Evolutionary conservation across 176 grass and related monocot species (phyloP).

Genomic region (Lolium rigidum): DNA sequence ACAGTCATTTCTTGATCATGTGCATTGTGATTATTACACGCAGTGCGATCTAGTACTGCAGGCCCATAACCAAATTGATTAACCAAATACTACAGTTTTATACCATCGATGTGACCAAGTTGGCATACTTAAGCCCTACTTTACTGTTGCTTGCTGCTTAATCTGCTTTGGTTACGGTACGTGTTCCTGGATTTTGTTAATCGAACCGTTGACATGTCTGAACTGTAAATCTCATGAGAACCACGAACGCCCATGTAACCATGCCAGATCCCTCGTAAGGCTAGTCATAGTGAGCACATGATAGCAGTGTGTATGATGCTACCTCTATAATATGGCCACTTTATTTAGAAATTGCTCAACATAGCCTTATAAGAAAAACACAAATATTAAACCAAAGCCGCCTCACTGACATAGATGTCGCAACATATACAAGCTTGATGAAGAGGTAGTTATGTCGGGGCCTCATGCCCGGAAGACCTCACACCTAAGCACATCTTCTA

Average conservation of each 20-base stretch:
- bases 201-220: slow-evolving; percentile 23
- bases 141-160: neutral
- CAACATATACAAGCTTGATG: too few relatives aligned
- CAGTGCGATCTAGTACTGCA: slow-evolving; percentile 47
- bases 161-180: neutral
- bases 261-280: too few relatives aligned
- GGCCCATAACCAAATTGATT: slow-evolving; percentile 30
- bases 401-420: too few relatives aligned
- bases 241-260: neutral
- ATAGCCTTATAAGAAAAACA: too few relatives aligned
- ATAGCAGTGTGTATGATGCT: too few relatives aligned
- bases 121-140: slow-evolving; percentile 50
- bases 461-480: too few relatives aligned
- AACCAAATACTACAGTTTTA: slow-evolving; percentile 26
- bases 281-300: too few relatives aligned
- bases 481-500: too few relatives aligned
- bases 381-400: too few relatives aligned
- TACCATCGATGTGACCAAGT: slow-evolving; percentile 52
- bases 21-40: slow-evolving; percentile 43
- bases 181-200: neutral
- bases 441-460: too few relatives aligned
- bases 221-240: neutral
- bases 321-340: too few relatives aligned
- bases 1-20: slow-evolving; percentile 2
- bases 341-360: too few relatives aligned